Percentiles rank a stretch among this genome's conserved stretches.
phyloP scores from a whole-genome alignment of 192 early-diverging fungal species.

The Polychytrium aggregatum region DNA sequence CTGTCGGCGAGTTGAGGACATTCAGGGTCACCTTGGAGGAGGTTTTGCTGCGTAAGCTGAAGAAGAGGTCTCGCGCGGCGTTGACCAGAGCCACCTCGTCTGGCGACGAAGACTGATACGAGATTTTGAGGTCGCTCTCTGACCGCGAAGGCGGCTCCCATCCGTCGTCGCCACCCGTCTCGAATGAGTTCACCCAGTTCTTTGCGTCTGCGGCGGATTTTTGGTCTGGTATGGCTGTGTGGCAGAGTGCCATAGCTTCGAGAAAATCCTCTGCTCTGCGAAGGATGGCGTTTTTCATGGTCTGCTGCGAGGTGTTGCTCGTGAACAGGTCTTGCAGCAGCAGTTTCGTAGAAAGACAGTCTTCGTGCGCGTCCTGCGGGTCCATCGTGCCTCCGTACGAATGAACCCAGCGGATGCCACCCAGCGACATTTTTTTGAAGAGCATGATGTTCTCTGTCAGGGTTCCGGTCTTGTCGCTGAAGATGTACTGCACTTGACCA shows the following conservation, averaged over 20 bases:
- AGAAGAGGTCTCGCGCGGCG: conserved; percentile 67
- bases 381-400: conserved; percentile 1
- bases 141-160: too few relatives aligned
- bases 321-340: too few relatives aligned
- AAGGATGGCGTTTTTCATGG: conserved; percentile 17
- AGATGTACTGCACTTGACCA: conserved; percentile 76
- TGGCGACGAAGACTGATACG: conserved; percentile 77
- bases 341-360: too few relatives aligned
- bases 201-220: neutral
- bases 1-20: conserved; percentile 5
- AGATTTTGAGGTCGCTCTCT: conserved; percentile 42
- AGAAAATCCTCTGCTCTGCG: conserved; percentile 43
- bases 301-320: conserved; percentile 5
- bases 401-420: conserved; percentile 9
- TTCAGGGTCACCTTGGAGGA: conserved; percentile 12
- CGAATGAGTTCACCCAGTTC: too few relatives aligned
- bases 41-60: conserved; percentile 15
- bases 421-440: conserved; percentile 34
- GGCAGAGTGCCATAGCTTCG: conserved; percentile 70
- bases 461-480: conserved; percentile 85
- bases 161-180: conserved; percentile 8
- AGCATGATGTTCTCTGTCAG: conserved; percentile 81
- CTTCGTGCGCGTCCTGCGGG: neutral
- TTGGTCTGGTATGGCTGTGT: conserved; percentile 69
- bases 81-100: conserved; percentile 76